These are phyloP conservation scores for Luffa acutangula DNA, from an alignment of 306 rosid genomes.

Conservation along the genomic window DNA sequence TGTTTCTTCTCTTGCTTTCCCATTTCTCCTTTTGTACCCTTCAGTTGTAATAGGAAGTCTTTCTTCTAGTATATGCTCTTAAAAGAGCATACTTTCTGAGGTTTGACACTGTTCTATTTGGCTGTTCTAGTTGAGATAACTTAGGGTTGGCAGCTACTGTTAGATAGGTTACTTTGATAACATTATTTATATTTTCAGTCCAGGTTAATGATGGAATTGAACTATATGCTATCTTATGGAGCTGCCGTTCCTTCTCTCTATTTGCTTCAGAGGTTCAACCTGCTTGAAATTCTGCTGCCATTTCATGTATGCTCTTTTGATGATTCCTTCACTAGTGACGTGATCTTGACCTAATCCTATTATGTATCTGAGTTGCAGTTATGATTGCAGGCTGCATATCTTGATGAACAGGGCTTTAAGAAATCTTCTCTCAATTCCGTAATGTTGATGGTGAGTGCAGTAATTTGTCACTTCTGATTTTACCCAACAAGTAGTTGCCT, in stretches of 20 bases:
- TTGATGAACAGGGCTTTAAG: conserved; percentile 33
- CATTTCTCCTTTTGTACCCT: neutral
- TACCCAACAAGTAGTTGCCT: neutral
- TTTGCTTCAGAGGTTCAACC: conserved; percentile 64
- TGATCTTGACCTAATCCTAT: conserved; percentile 2
- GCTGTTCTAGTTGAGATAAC: conserved; percentile 14
- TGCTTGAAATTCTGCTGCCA: conserved; percentile 60
- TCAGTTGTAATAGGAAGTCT: neutral
- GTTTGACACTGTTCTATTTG: neutral
- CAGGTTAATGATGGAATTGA: conserved; percentile 70
- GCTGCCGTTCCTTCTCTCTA: conserved; percentile 70
- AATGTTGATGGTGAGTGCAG: conserved; percentile 78
- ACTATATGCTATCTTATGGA: conserved; percentile 91
- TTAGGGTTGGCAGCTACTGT: conserved; percentile 1
- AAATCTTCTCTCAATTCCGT: conserved; percentile 30
- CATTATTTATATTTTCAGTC: conserved; percentile 34
- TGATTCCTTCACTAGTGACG: neutral
- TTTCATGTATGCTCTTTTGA: conserved; percentile 47
- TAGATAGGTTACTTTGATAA: neutral
- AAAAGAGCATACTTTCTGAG: neutral
- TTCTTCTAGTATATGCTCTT: neutral
- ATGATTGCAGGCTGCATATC: conserved; percentile 70
- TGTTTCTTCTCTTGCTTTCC: neutral
- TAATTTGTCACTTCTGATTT: neutral
- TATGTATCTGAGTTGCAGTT: conserved; percentile 17